phyloP scores from a whole-genome alignment of 169 alveolate genomes.

The Eimeria falciformis region DNA sequence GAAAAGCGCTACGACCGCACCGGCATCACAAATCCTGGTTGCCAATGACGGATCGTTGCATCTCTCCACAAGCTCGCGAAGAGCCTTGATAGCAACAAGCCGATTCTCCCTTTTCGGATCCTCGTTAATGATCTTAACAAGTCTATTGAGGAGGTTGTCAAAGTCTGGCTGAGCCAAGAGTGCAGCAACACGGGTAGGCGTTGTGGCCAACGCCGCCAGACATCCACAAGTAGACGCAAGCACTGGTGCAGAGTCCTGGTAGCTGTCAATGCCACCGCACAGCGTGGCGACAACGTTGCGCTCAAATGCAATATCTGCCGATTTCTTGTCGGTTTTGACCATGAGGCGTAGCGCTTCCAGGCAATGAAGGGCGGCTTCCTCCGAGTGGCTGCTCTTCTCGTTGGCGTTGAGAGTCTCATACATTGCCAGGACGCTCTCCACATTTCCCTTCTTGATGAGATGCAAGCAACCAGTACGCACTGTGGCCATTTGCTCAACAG shows the following conservation, averaged over 20 bases:
- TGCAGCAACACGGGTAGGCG: constrained; percentile 89
- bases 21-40: constrained; percentile 72
- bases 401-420: constrained; percentile 62
- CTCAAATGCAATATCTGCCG: constrained; percentile 90
- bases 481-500: constrained; percentile 76
- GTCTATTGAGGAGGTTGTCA: constrained; percentile 81
- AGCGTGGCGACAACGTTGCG: constrained; percentile 86
- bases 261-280: constrained; percentile 88
- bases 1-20: constrained; percentile 77
- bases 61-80: constrained; percentile 82
- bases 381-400: constrained; percentile 47
- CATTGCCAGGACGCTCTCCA: constrained; percentile 57
- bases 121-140: constrained; percentile 84
- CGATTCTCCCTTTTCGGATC: constrained; percentile 84
- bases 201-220: constrained; percentile 91
- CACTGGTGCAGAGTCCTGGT: constrained; percentile 87
- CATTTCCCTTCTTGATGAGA: constrained; percentile 72
- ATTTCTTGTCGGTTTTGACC: constrained; percentile 88
- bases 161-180: constrained; percentile 89
- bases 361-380: constrained; percentile 76
- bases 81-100: constrained; percentile 82
- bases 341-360: constrained; percentile 85
- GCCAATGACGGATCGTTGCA: constrained; percentile 76
- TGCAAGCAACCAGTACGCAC: constrained; percentile 63
- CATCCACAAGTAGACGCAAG: constrained; percentile 91